These are phyloP conservation scores for Ceratocystis smalleyi DNA, from an alignment of 2,329 filamentous ascomycete species.

Conservation along the genomic window DNA sequence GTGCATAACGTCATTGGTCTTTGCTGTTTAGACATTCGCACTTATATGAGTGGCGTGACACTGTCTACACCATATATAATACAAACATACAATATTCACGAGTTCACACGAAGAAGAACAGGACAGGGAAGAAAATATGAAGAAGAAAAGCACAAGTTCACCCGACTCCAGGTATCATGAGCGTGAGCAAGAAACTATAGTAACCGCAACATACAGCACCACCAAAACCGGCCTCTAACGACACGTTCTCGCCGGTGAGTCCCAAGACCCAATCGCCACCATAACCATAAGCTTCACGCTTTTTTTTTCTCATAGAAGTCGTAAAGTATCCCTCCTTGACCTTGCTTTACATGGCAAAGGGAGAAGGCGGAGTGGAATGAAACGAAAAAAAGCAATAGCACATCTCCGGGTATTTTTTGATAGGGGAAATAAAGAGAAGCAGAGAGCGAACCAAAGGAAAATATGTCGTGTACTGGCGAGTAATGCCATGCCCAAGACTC, in stretches of 20 bases:
- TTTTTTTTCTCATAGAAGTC: not conserved
- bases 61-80: conserved; percentile 2
- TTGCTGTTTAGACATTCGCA: not conserved
- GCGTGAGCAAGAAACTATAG: not conserved
- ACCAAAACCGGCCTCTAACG: not conserved
- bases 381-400: conserved; percentile 16
- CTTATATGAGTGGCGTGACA: not conserved
- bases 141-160: not conserved
- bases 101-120: conserved; percentile 14
- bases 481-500: not conserved
- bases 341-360: not conserved
- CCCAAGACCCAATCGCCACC: not conserved
- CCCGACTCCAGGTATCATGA: not conserved
- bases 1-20: not conserved
- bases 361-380: not conserved
- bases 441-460: conserved; percentile 1
- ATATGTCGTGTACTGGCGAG: not conserved
- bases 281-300: not conserved
- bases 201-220: not conserved
- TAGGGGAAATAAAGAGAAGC: not conserved
- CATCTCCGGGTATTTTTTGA: conserved; percentile 6
- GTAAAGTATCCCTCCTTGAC: too few species aligned
- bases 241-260: not conserved
- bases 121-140: conserved; percentile 7
- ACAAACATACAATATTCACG: conserved; percentile 1